Percentiles rank a stretch among this genome's conserved stretches.
These are phyloP conservation scores for Chrysoporthe cubensis DNA, from an alignment of 2,329 filamentous ascomycete species.

Conservation along the genomic window DNA sequence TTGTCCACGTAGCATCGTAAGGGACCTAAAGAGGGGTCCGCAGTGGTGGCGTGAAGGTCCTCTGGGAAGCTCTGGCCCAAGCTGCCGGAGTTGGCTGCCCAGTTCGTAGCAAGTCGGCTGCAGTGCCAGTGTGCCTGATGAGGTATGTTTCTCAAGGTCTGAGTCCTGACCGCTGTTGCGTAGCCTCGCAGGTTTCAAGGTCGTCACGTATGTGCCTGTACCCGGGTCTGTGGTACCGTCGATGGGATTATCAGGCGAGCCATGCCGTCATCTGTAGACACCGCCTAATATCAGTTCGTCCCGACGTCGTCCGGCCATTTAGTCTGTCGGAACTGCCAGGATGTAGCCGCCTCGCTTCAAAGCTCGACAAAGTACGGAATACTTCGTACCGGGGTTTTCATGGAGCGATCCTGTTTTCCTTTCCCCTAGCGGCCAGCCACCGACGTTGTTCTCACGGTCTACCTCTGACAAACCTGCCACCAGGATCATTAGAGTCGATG, in stretches of 20 bases:
- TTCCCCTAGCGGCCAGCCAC: constrained; percentile 9
- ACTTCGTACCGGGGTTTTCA: neutral
- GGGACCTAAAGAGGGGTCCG: neutral
- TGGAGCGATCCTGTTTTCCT: neutral
- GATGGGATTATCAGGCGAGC: constrained; percentile 20
- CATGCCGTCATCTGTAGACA: constrained; percentile 24
- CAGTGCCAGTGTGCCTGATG: constrained; percentile 13
- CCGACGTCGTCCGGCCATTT: neutral
- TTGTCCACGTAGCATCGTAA: constrained; percentile 22
- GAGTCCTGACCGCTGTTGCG: constrained; percentile 26
- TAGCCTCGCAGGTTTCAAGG: constrained; percentile 29
- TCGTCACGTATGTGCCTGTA: constrained; percentile 27
- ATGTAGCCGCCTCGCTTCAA: neutral
- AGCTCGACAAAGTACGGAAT: neutral
- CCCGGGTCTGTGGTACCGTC: constrained; percentile 25
- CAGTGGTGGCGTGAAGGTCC: neutral
- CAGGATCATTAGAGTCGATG: constrained; percentile 10
- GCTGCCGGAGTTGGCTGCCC: neutral
- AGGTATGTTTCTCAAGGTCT: constrained; percentile 10
- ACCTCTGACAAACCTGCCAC: neutral
- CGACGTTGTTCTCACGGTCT: constrained; percentile 11
- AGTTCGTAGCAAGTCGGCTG: neutral
- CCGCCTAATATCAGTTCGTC: neutral
- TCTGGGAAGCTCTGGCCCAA: constrained; percentile 3
- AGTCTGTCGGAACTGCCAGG: neutral